Evolutionary conservation across 306 rosid genomes (phyloP), one percentile per base, ranked within the genome.

Genomic region (Albizia julibrissin): DNA sequence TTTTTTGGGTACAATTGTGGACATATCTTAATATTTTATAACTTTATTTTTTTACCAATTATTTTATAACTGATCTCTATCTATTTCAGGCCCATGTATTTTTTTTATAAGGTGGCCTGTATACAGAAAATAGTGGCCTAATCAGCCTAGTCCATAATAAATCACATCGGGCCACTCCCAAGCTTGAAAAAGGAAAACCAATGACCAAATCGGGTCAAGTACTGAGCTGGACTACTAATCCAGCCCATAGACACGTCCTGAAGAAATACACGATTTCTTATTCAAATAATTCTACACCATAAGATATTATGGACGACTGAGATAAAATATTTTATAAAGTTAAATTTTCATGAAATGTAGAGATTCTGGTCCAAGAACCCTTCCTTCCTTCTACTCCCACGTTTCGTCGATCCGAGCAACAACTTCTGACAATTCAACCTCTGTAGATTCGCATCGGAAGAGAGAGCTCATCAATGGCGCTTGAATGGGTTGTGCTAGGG

Each of bases 401-500:
- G 1, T 47, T 47, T 21, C 56, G 56, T 49, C 58, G 18, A 50
- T 62, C 19, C 19, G 39, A 27, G 21, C 9, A 13, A 13, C 9
- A 4, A 27, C 39, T 13, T 13, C 18, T 14, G 54, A 12, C 22
- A 22, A 22, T n/a, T 58, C 29, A 58, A 10, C n/a, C 58, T 59
- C 31, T 24, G 6, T 10, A 59, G 66, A 10, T 59, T 59, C 66
- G 16, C 66, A n/a, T 22, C 66, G 61, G 24, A 66, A 33, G 43
- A 66, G 71, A 8, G 24, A 66, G n/a, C 27, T 67, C 72, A 31
- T 31, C 26, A n/a, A 94, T 96, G 99, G 99, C 99, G 66, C 85
- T 96, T 4, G 99, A 96, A 79, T 96, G 99, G 99, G 94, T 96
- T 24, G 94, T 96, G 52, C 88, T 96, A 8, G 97, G 99, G 0